Conservation (phyloP, 2,329 filamentous ascomycete genomes). For the Fusarium euwallaceae region DNA sequence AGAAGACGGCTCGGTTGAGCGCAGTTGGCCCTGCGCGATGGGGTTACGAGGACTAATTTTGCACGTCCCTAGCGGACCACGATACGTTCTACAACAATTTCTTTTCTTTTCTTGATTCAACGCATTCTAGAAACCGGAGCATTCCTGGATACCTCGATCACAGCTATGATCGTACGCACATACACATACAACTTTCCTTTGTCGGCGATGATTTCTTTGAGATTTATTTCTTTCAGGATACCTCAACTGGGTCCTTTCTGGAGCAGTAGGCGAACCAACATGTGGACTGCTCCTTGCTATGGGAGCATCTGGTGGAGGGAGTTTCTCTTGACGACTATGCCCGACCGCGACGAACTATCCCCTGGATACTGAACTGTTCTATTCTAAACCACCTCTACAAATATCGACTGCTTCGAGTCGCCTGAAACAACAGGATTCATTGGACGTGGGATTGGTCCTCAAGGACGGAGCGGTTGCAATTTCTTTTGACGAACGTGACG, state of each 20-base stretch:
- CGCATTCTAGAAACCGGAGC: slow-evolving; percentile 32
- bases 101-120: slow-evolving; percentile 19
- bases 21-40: slow-evolving; percentile 48
- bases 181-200: slow-evolving; percentile 41
- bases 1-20: slow-evolving; percentile 57
- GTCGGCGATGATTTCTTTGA: slow-evolving; percentile 39
- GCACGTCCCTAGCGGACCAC: slow-evolving; percentile 8
- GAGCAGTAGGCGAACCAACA: slow-evolving; percentile 16
- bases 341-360: slow-evolving; percentile 6
- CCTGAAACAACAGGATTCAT: slow-evolving; percentile 5
- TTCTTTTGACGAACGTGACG: slow-evolving; percentile 41
- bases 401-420: slow-evolving; percentile 23
- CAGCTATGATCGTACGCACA: slow-evolving; percentile 31
- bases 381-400: slow-evolving; percentile 33
- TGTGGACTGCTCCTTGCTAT: slow-evolving; percentile 16
- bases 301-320: slow-evolving; percentile 17
- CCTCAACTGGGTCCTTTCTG: slow-evolving; percentile 21
- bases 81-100: slow-evolving; percentile 27
- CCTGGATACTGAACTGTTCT: slow-evolving; percentile 28
- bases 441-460: slow-evolving; percentile 11
- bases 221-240: slow-evolving; percentile 22
- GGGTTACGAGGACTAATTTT: slow-evolving; percentile 41
- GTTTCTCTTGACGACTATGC: slow-evolving; percentile 26
- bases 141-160: slow-evolving; percentile 43
- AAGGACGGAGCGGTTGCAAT: slow-evolving; percentile 19